These are phyloP conservation scores for Colletotrichum musicola DNA, from an alignment of 2,329 filamentous ascomycete species.

Conservation along the genomic window DNA sequence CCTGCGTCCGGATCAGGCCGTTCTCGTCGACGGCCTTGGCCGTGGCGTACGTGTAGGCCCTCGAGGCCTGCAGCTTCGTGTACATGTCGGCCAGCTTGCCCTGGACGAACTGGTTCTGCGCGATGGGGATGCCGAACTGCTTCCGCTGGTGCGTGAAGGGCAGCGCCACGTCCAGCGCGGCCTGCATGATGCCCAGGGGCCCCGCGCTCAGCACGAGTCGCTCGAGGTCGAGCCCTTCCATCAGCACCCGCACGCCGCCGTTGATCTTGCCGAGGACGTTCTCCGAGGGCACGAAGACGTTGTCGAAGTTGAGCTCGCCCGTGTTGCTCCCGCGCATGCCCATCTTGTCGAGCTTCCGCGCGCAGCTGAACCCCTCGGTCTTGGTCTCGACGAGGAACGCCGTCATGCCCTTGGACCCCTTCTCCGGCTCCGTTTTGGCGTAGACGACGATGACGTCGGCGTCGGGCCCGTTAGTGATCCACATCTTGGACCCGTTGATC, in stretches of 20 bases:
- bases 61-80: slow-evolving; percentile 86
- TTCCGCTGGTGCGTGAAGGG: slow-evolving; percentile 91
- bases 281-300: slow-evolving; percentile 87
- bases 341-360: slow-evolving; percentile 95
- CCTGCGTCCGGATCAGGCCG: slow-evolving; percentile 81
- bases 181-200: slow-evolving; percentile 94
- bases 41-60: slow-evolving; percentile 89
- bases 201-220: slow-evolving; percentile 91
- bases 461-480: slow-evolving; percentile 98
- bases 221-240: slow-evolving; percentile 97
- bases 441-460: slow-evolving; percentile 97
- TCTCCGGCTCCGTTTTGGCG: slow-evolving; percentile 88
- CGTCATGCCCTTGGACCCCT: slow-evolving; percentile 90
- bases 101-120: slow-evolving; percentile 93
- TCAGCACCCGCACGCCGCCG: slow-evolving; percentile 88
- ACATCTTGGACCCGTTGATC: slow-evolving; percentile 96
- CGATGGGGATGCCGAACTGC: slow-evolving; percentile 90
- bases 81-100: slow-evolving; percentile 98
- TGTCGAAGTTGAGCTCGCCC: slow-evolving; percentile 90
- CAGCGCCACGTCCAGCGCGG: slow-evolving; percentile 84
- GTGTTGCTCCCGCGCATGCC: slow-evolving; percentile 98
- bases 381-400: slow-evolving; percentile 87
- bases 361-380: slow-evolving; percentile 83
- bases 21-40: slow-evolving; percentile 84
- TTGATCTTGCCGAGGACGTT: slow-evolving; percentile 86